These are phyloP conservation scores for Byssochlamys sp. DNA, from an alignment of 2,329 filamentous ascomycete species.

Conservation along the genomic window DNA sequence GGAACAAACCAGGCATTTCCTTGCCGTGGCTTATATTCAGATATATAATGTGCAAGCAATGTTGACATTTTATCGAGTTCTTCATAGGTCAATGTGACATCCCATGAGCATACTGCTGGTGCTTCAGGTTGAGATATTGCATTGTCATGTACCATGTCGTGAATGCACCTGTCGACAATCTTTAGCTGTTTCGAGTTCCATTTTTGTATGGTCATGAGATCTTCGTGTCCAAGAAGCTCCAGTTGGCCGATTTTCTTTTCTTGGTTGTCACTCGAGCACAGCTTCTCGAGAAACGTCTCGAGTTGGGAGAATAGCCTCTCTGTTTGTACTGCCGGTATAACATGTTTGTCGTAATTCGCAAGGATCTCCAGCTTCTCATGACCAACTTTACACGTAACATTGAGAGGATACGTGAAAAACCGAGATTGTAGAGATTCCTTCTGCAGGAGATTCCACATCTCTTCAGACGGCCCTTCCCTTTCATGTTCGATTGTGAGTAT, in stretches of 20 bases:
- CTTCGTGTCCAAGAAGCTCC: neutral
- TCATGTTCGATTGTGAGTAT: conserved; percentile 25
- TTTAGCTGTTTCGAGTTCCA: neutral
- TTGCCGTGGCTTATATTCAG: conserved; percentile 12
- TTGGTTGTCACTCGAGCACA: conserved; percentile 3
- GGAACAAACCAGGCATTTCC: conserved; percentile 7
- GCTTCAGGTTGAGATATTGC: conserved; percentile 19
- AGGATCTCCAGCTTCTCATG: conserved; percentile 1
- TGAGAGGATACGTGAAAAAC: conserved; percentile 6
- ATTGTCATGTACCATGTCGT: conserved; percentile 25
- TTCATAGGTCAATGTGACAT: conserved; percentile 6
- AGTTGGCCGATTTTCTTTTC: conserved; percentile 9
- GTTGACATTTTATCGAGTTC: conserved; percentile 13
- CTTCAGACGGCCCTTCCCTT: neutral
- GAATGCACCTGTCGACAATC: conserved; percentile 5
- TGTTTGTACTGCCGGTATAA: conserved; percentile 3
- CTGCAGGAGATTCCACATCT: neutral
- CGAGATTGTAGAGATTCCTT: conserved; percentile 4
- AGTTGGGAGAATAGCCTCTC: conserved; percentile 7
- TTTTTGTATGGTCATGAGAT: neutral
- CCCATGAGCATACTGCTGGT: conserved; percentile 7
- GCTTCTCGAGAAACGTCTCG: conserved; percentile 2
- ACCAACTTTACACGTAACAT: conserved; percentile 3
- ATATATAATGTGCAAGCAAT: conserved; percentile 15
- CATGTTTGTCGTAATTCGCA: conserved; percentile 5